Evolutionary conservation across 306 rosid species (phyloP), one percentile per base, ranked within the genome.

Genomic region (Herpetospermum pedunculosum): DNA sequence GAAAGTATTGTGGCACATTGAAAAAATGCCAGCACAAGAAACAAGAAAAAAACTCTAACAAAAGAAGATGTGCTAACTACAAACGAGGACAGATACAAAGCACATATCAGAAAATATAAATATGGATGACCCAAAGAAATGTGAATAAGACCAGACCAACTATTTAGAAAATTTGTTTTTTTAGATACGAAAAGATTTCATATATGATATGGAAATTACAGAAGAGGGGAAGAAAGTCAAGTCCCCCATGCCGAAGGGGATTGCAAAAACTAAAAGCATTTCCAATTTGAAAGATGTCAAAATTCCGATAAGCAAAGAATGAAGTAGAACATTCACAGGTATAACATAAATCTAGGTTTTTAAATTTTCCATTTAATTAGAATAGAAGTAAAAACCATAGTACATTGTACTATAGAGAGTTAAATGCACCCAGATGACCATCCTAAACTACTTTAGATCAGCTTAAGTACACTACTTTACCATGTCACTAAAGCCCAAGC

Each of bases 301-400:
- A 25, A 25, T 0, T 10, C 38, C 38, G 29, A 1, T 57, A 32
- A 32, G 5, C 41, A 60, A 32, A 32, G 68, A 60, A 60, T 60
- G 68, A 60, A 60, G 68, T 60, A 16, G 14, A 60, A 18, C 38
- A 57, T 28, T 4, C 68, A 16, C 38, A 2, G 21, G 8, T 6
- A 28, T 37, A 80, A 80, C 50, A 78, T 63, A 71, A 70, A 65
- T 48, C 28, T 2, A 41, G 59, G 0, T 69, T 69, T 15, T 41
- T 35, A 69, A 34, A 34, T 35, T 19, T 19, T 18, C 5, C 44
- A 21, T 35, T n/a, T 18, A 63, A 19, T 63, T 35, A 4, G 14
- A 63, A 5, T 8, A 63, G 16, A 34, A 16, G 40, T 59, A 57
- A 13, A 8, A 30, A 58, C 21, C 21, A 30, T 18, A 15, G 67